These are phyloP conservation scores for Psilocybe tampanensis DNA, from an alignment of 768 basidiomycete genomes.

Conservation along the genomic window DNA sequence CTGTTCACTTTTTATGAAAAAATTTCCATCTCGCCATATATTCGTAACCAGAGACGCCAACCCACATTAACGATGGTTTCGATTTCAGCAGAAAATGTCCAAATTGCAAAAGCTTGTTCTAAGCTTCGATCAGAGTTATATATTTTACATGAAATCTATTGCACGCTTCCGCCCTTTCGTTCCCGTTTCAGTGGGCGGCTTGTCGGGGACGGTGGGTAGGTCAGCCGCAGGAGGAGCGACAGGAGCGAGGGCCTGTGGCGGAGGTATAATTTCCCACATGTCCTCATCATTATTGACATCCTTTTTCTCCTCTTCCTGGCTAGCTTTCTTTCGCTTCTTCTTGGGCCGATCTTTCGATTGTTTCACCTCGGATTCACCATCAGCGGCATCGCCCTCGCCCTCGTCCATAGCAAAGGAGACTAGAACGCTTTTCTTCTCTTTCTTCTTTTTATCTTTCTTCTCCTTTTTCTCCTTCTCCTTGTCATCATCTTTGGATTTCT, in stretches of 20 bases:
- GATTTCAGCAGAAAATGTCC: too few species aligned
- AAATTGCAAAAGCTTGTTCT: too few species aligned
- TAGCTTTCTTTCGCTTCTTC: slow-evolving; percentile 48
- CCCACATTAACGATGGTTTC: too few species aligned
- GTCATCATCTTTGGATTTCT: slow-evolving; percentile 42
- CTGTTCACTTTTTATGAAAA: neutral
- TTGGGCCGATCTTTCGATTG: slow-evolving; percentile 41
- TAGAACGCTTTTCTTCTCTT: slow-evolving; percentile 46
- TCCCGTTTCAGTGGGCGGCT: slow-evolving; percentile 23
- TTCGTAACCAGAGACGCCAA: too few species aligned
- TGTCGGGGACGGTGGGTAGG: slow-evolving; percentile 19
- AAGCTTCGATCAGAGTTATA: too few species aligned
- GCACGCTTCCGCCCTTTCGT: slow-evolving; percentile 66
- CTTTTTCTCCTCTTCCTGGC: slow-evolving; percentile 27
- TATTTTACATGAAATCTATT: slow-evolving; percentile 77
- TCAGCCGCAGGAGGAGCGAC: slow-evolving; percentile 15
- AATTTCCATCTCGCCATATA: too few species aligned
- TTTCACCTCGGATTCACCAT: slow-evolving; percentile 22
- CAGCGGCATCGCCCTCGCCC: slow-evolving; percentile 49
- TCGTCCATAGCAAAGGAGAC: slow-evolving; percentile 83
- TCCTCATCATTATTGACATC: slow-evolving; percentile 37
- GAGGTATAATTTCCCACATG: slow-evolving; percentile 73
- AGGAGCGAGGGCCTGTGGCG: slow-evolving; percentile 37
- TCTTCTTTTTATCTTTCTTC: slow-evolving; percentile 53
- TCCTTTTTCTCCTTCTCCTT: slow-evolving; percentile 38